Conservation (phyloP, 352 stramenopile genomes). For the Globisporangium ultimum region DNA sequence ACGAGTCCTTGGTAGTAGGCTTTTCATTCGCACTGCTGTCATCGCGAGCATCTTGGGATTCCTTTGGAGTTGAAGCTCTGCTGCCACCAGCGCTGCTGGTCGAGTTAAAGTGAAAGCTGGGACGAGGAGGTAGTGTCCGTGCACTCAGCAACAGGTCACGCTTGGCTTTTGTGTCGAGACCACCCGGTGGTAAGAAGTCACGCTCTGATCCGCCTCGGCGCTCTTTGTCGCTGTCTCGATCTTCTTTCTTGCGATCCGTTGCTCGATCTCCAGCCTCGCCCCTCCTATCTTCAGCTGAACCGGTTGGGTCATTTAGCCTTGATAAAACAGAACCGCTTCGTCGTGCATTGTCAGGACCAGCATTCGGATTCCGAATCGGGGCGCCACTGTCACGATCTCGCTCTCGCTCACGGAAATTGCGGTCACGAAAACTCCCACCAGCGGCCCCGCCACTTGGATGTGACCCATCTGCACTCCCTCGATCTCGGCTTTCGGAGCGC, state of each 20-base stretch:
- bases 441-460: slow-evolving; percentile 3
- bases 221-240: slow-evolving; percentile 19
- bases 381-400: slow-evolving; percentile 21
- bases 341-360: slow-evolving; percentile 16
- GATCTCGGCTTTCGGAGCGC: slow-evolving; percentile 42
- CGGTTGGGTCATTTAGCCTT: slow-evolving; percentile 21
- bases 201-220: slow-evolving; percentile 22
- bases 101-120: slow-evolving; percentile 15
- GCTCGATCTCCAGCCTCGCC: slow-evolving; percentile 3
- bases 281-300: slow-evolving; percentile 23
- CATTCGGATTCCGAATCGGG: slow-evolving; percentile 13
- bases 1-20: slow-evolving; percentile 1
- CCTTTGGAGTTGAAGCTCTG: slow-evolving; percentile 21
- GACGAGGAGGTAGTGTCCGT: slow-evolving; percentile 29
- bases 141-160: slow-evolving; percentile 17
- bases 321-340: slow-evolving; percentile 13
- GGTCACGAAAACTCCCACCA: slow-evolving; percentile 28
- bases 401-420: slow-evolving; percentile 32
- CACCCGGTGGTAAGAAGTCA: slow-evolving; percentile 10
- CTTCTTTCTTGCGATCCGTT: slow-evolving; percentile 9
- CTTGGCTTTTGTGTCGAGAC: slow-evolving; percentile 20
- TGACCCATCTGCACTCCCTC: slow-evolving; percentile 24
- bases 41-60: slow-evolving; percentile 7
- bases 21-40: slow-evolving; percentile 1
- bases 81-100: slow-evolving; percentile 19